Base-by-base conservation (phyloP, 495 filamentous ascomycete genomes). In the Podospora sp. region DNA sequence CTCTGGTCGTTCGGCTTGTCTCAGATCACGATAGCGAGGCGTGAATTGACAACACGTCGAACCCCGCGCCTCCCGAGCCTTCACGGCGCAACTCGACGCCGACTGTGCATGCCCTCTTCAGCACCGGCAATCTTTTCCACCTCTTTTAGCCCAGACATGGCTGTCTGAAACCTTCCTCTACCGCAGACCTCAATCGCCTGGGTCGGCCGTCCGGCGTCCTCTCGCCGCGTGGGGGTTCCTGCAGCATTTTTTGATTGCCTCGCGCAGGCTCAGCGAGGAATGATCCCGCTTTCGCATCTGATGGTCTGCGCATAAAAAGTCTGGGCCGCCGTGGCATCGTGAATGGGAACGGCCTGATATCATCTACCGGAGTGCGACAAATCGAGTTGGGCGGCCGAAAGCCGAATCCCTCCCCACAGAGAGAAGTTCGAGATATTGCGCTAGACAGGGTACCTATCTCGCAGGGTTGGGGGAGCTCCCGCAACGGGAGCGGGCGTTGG, bases 161-260 rank as follows among this genome's bases (percentile, higher is more conserved):
- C 22, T 59, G 56, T 35, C 63, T 65, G 63, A 58, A 65, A 49
- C 51, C 25, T n/a, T 49, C 16, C 25, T 58, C 63, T 52, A 57
- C 53, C 60, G 40, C 60, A 62, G 27, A 59, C 59, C 27, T 12
- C 56, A 55, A 56, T 57, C 50, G 6, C 52, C 61, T 40, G 29
- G 57, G 21, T 55, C 65, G 12, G n/a, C 22, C 40, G 22, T 25
- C 33, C 25, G 18, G 20, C 14, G 29, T 46, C 58, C 22, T 18
- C 40, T 36, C 57, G 20, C 26, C 16, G 51, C 59, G 65, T 67
- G 65, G 65, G 65, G 65, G 65, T 67, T 67, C 59, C 65, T 67
- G 58, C 65, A 46, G 50, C 26, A n/a, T n/a, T 46, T n/a, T 61
- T 66, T 61, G 51, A 65, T 66, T 60, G 53, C 33, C n/a, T 53